phyloP scores from a whole-genome alignment of 768 basidiomycete species.

The Gloeostereum incarnatum region DNA sequence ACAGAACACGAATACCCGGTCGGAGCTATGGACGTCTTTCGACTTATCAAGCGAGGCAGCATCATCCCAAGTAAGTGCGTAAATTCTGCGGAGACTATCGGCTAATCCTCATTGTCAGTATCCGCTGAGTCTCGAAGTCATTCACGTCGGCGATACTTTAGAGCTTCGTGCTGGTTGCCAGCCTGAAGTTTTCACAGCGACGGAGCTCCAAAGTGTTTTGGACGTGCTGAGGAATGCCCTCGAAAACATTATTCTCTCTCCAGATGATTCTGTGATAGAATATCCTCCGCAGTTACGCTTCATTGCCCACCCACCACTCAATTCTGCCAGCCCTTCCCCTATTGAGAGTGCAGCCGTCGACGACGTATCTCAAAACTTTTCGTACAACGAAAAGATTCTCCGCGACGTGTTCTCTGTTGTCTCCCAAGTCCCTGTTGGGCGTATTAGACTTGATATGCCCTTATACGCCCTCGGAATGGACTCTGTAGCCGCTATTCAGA shows the following conservation, averaged over 20 bases:
- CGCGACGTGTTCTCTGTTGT: not conserved
- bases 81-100: not conserved
- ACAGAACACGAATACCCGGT: not conserved
- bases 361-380: no score
- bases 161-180: slow-evolving; percentile 5
- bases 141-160: not conserved
- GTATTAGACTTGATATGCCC: slow-evolving; percentile 22
- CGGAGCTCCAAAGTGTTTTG: slow-evolving; percentile 1
- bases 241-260: slow-evolving; percentile 1
- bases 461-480: slow-evolving; percentile 35
- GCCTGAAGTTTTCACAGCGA: not conserved
- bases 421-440: slow-evolving; percentile 16
- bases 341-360: no score
- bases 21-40: slow-evolving; percentile 3
- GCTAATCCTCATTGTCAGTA: slow-evolving; percentile 3
- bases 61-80: slow-evolving; percentile 1
- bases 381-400: not conserved
- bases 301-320: slow-evolving; percentile 13
- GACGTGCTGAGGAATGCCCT: not conserved
- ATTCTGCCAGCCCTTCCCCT: no score
- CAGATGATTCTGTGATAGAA: not conserved
- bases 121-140: slow-evolving; percentile 3
- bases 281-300: slow-evolving; percentile 6
- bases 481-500: slow-evolving; percentile 39
- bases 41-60: slow-evolving; percentile 3